phyloP scores from a whole-genome alignment of 1,284 basidiomycete genomes.

The Heterobasidion annosum region DNA sequence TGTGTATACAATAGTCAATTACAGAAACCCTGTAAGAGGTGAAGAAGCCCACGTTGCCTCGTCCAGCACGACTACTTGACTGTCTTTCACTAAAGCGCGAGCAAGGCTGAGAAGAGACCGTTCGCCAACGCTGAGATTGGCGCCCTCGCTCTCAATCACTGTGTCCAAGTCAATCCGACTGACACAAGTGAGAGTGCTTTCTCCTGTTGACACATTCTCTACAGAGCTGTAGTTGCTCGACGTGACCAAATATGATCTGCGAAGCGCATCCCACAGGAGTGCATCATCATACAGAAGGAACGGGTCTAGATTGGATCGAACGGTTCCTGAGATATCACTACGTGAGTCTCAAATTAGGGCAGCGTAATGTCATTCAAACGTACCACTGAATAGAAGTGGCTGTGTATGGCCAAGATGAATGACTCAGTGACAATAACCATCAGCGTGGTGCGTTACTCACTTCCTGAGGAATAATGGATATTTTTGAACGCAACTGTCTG shows the following conservation, averaged over 20 bases:
- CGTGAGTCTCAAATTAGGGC: background rate
- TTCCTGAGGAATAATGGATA: slow-evolving; percentile 89
- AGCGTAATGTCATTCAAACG: background rate
- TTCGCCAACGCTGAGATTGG: slow-evolving; percentile 52
- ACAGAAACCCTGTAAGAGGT: background rate
- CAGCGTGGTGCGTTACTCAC: slow-evolving; percentile 15
- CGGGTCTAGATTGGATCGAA: slow-evolving; percentile 78
- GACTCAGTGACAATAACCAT: background rate
- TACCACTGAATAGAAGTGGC: background rate
- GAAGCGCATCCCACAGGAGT: slow-evolving; percentile 75
- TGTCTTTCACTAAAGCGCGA: slow-evolving; percentile 72
- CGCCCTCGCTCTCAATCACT: slow-evolving; percentile 78
- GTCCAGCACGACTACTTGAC: slow-evolving; percentile 71
- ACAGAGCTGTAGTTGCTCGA: slow-evolving; percentile 7
- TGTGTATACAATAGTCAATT: background rate
- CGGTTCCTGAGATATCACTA: slow-evolving; percentile 37
- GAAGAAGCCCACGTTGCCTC: slow-evolving; percentile 44
- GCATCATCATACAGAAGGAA: slow-evolving; percentile 71
- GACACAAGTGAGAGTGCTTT: slow-evolving; percentile 13
- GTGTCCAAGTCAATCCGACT: slow-evolving; percentile 70
- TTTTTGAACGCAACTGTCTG: slow-evolving; percentile 50
- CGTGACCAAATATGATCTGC: slow-evolving; percentile 72
- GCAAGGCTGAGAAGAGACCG: slow-evolving; percentile 79
- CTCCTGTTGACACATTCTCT: slow-evolving; percentile 10
- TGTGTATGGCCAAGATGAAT: background rate